Evolutionary conservation across 2,329 filamentous ascomycete genomes (phyloP), one percentile per base, ranked within the genome.

Genomic region (Nigrospora oryzae): DNA sequence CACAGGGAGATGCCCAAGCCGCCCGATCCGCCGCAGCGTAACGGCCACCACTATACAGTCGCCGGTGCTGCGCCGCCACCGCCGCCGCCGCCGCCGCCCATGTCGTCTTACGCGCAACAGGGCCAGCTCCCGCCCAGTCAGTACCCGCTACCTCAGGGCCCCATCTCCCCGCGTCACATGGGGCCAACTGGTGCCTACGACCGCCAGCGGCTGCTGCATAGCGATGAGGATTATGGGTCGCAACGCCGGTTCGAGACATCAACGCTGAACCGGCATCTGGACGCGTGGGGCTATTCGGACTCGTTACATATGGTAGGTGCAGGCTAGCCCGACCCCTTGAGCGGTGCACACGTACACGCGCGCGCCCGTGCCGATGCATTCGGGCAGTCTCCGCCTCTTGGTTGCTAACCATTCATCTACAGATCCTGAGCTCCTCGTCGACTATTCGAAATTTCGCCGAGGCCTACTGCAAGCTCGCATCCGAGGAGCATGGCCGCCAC

Each of bases 371-470:
- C 23, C 23, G 23, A 28, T 28, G 23, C 23, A 28, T 28, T 28
- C 23, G 23, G 23, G 5, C 23, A 28, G 23, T 28, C 10, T 10
- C 35, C 28, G 4, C 16, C 23, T 14, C n/a, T 38, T 35, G 14
- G 34, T 16, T 16, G 12, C 11, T 4, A n/a, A 15, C 23, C 11
- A 12, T 8, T 11, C 17, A 17, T 4, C n/a, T 23, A 16, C 34
- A 74, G 79, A 52, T 68, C 67, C 37, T 68, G 66, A 44, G 67
- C 68, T 4, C 70, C 74, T 14, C 69, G 75, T 28, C 23, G 33
- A 79, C 74, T 1, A 66, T 79, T 10, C 74, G 66, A 54, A 74
- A 74, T 49, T 81, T 80, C 53, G 73, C 75, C 32, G 76, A 80
- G 50, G 73, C 71, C 1, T 80, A 78, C 43, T 64, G 65, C 6